Evolutionary conservation across 306 rosid species (phyloP), one percentile per base, ranked within the genome.

Genomic region (Fragaria vesca): DNA sequence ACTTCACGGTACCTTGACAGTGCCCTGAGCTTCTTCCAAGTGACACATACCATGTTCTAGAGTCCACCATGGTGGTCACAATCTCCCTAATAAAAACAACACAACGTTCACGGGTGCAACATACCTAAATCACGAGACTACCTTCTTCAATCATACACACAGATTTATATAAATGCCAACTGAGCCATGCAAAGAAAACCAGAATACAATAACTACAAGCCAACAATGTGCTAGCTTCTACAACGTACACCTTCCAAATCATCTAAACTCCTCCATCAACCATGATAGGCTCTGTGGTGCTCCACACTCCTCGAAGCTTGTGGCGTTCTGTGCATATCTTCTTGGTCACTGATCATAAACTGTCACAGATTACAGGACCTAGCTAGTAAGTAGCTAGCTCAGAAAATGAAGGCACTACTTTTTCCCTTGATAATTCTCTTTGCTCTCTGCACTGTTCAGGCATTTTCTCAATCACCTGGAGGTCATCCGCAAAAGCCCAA

Each of bases 371-470:
- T 26, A 26, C 15, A 61, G 4, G 36, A 61, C 38, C 67, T 61
- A 28, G 66, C 66, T 61, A 61, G 66, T 10, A 10, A 24, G 6
- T 58, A 58, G 32, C 42, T 5, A 62, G 69, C 12, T n/a, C 46
- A 30, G 58, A 20, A 80, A 80, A 86, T 91, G 93, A 88, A 85
- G 69, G 3, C 79, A 60, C 81, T 66, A 60, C 81, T 66, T 46
- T 18, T 81, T 60, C 58, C 83, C 58, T 80, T 78, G 45, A 40
- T 40, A 40, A 32, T 80, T 69, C 38, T 81, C 62, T 5, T 81
- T 34, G 66, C 65, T 15, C 80, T 83, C 79, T 58, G 70, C 69
- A 43, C 72, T 62, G 40, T 26, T 54, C 65, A 36, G 45, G 47
- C 38, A 77, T 13, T 2, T 61, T 74, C 86, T 51, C 73, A 76